Percentiles rank a stretch among this genome's conserved stretches.
These are phyloP conservation scores for Pleurotus salmoneostramineus DNA, from an alignment of 768 basidiomycete species.

Conservation along the genomic window DNA sequence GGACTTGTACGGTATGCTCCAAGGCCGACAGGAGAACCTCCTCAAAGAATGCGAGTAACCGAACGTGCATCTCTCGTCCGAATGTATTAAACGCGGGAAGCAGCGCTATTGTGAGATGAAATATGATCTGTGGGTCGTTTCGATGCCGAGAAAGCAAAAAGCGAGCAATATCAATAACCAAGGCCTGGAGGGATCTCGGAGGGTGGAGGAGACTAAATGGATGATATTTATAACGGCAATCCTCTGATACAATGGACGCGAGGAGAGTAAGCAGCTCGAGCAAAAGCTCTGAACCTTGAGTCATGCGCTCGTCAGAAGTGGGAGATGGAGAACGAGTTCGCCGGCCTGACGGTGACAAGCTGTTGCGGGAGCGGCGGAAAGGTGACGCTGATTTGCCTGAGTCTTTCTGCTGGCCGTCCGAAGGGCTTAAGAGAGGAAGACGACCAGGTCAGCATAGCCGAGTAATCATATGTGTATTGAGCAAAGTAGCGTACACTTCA, in stretches of 20 bases:
- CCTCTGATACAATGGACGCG: slow-evolving; percentile 63
- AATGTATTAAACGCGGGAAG: slow-evolving; percentile 78
- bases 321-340: slow-evolving; percentile 54
- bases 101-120: slow-evolving; percentile 62
- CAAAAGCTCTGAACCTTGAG: slow-evolving; percentile 48
- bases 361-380: slow-evolving; percentile 42
- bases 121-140: slow-evolving; percentile 45
- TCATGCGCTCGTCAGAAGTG: slow-evolving; percentile 17
- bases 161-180: slow-evolving; percentile 69
- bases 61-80: slow-evolving; percentile 52
- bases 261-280: slow-evolving; percentile 56
- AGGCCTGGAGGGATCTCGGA: slow-evolving; percentile 71
- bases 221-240: slow-evolving; percentile 63
- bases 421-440: not conserved
- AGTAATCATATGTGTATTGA: not conserved
- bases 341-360: slow-evolving; percentile 35
- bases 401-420: slow-evolving; percentile 15
- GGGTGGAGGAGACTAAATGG: slow-evolving; percentile 62
- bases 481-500: slow-evolving; percentile 34
- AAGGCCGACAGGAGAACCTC: slow-evolving; percentile 37
- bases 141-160: slow-evolving; percentile 56
- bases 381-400: slow-evolving; percentile 30
- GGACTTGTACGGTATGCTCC: not conserved
- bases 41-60: slow-evolving; percentile 69
- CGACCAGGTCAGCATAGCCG: too few relatives aligned